phyloP scores from a whole-genome alignment of 331 rosid genomes.

The Malus hybrid region DNA sequence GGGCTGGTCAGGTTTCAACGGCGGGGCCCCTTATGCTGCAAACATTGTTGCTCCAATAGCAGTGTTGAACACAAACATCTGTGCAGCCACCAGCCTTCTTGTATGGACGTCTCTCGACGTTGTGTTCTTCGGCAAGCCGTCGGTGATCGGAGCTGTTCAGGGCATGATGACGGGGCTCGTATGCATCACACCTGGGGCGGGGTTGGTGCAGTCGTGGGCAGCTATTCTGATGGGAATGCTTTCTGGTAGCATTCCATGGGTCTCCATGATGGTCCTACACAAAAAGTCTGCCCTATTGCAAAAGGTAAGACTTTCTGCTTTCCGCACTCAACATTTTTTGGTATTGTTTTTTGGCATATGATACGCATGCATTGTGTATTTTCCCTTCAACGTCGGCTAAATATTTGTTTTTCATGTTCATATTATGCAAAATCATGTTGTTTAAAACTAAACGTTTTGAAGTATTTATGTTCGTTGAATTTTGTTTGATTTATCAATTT shows the following conservation, averaged over 20 bases:
- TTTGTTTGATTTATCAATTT: too few species aligned
- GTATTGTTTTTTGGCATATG: not conserved
- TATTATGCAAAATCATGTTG: not conserved
- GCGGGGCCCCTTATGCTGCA: slow-evolving; percentile 80
- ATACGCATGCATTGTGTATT: not conserved
- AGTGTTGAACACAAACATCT: slow-evolving; percentile 65
- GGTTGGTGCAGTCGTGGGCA: slow-evolving; percentile 95
- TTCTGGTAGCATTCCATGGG: slow-evolving; percentile 84
- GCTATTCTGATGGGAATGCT: slow-evolving; percentile 79
- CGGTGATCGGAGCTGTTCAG: slow-evolving; percentile 92
- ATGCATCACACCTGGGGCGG: slow-evolving; percentile 95
- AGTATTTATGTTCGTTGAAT: too few species aligned
- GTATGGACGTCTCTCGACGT: slow-evolving; percentile 83
- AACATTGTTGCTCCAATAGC: slow-evolving; percentile 57
- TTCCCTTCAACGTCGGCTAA: not conserved
- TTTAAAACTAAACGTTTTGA: not conserved
- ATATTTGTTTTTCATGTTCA: too few species aligned
- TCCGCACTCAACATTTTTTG: not conserved
- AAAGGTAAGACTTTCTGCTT: slow-evolving; percentile 29
- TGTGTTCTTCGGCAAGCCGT: slow-evolving; percentile 66
- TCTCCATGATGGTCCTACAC: slow-evolving; percentile 85
- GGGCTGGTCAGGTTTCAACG: slow-evolving; percentile 95
- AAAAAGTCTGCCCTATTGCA: slow-evolving; percentile 62
- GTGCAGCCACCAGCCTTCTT: slow-evolving; percentile 77
- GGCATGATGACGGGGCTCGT: slow-evolving; percentile 98